phyloP scores from a whole-genome alignment of 2,329 filamentous ascomycete genomes.

The Colletotrichum spinosum region DNA sequence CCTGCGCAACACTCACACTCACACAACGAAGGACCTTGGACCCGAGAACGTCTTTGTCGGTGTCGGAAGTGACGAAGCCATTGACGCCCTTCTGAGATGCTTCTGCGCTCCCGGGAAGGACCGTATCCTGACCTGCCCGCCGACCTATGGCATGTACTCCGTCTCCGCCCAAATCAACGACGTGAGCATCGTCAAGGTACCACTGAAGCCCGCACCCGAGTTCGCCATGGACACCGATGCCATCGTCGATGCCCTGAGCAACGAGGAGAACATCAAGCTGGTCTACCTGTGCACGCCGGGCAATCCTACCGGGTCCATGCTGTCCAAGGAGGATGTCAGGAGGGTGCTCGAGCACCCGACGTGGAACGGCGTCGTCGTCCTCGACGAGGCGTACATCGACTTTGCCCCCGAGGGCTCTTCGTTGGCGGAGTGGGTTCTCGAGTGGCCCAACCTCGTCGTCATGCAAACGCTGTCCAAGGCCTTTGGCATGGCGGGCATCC shows the following conservation, averaged over 20 bases:
- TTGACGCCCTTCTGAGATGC: conserved; percentile 91
- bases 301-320: conserved; percentile 87
- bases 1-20: conserved; percentile 85
- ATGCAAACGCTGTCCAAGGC: conserved; percentile 99
- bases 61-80: conserved; percentile 95
- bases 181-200: conserved; percentile 86
- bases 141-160: conserved; percentile 98
- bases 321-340: conserved; percentile 80
- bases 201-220: conserved; percentile 75
- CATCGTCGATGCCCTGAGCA: conserved; percentile 74
- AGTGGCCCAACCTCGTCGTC: conserved; percentile 95
- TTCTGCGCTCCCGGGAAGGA: conserved; percentile 91
- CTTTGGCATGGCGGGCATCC: conserved; percentile 94
- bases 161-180: conserved; percentile 97
- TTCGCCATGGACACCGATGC: conserved; percentile 81
- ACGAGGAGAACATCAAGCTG: conserved; percentile 77
- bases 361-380: conserved; percentile 94
- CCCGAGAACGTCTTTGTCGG: conserved; percentile 93
- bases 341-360: conserved; percentile 84
- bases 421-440: conserved; percentile 89
- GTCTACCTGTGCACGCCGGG: conserved; percentile 95
- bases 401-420: conserved; percentile 83
- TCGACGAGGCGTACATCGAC: conserved; percentile 97
- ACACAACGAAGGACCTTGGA: conserved; percentile 78
- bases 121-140: conserved; percentile 93